phyloP scores from a whole-genome alignment of 768 basidiomycete species.

The Tricholomella constricta region DNA sequence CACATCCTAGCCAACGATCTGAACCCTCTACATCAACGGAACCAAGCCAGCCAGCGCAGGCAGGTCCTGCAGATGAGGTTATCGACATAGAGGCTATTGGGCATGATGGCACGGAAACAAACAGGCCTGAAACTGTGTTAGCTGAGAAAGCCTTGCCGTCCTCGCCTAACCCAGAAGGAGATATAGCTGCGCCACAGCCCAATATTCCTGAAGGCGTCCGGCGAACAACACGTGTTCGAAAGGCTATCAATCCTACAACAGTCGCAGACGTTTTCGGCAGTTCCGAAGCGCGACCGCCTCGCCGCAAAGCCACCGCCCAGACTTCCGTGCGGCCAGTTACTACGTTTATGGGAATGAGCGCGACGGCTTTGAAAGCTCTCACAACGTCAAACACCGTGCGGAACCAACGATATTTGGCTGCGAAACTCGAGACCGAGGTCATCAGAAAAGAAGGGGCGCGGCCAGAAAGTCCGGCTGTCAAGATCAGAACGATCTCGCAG shows the following conservation, averaged over 20 bases:
- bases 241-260: slow-evolving; percentile 34
- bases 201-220: slow-evolving; percentile 28
- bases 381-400: slow-evolving; percentile 71
- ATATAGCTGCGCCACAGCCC: not conserved
- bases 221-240: slow-evolving; percentile 55
- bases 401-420: slow-evolving; percentile 68
- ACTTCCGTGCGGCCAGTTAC: slow-evolving; percentile 34
- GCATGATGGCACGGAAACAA: not conserved
- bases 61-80: not conserved
- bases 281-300: slow-evolving; percentile 33
- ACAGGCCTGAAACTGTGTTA: not conserved
- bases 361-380: slow-evolving; percentile 66
- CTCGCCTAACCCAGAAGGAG: slow-evolving; percentile 2
- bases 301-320: slow-evolving; percentile 43
- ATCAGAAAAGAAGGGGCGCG: slow-evolving; percentile 67
- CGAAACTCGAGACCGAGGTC: slow-evolving; percentile 67
- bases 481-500: slow-evolving; percentile 67
- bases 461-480: slow-evolving; percentile 80
- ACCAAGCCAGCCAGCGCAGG: not conserved
- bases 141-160: slow-evolving; percentile 3
- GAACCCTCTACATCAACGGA: not conserved
- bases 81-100: not conserved
- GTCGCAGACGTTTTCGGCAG: slow-evolving; percentile 40
- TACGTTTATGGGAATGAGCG: slow-evolving; percentile 66
- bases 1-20: not conserved